These are phyloP conservation scores for Silene noctiflora DNA, from an alignment of 179 eudicot species.

Conservation along the genomic window DNA sequence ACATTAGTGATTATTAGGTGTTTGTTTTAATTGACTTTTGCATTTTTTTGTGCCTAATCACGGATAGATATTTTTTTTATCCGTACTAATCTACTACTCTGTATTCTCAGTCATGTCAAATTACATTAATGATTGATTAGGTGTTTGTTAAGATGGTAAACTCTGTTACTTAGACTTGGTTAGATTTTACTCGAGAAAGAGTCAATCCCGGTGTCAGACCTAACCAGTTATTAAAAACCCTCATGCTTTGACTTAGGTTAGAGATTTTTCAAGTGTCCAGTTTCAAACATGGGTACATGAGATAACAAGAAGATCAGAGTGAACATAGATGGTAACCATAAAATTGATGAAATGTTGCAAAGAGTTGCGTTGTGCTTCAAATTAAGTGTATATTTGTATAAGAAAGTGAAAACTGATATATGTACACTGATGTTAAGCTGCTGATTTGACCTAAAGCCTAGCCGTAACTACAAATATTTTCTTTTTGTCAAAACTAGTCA, in stretches of 20 bases:
- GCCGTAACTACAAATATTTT: not conserved
- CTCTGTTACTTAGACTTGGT: not conserved
- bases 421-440: slow-evolving; percentile 9
- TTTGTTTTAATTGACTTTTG: no score
- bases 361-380: not conserved
- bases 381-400: not conserved
- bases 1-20: no score
- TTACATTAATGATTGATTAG: not conserved
- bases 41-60: no score
- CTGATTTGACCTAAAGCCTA: no score
- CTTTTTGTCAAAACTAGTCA: not conserved
- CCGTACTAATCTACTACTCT: not conserved
- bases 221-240: not conserved
- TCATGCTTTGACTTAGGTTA: not conserved
- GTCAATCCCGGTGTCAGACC: not conserved
- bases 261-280: not conserved
- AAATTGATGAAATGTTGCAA: not conserved
- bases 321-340: no score
- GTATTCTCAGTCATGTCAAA: not conserved
- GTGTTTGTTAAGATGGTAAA: not conserved
- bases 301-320: no score
- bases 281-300: no score
- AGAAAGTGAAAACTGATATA: not conserved
- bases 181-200: not conserved
- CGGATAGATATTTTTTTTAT: not conserved